Percentiles rank a stretch among this genome's conserved stretches.
Conservation (phyloP, 371 early-diverging fungal species). For the Mucor velutinosus region DNA sequence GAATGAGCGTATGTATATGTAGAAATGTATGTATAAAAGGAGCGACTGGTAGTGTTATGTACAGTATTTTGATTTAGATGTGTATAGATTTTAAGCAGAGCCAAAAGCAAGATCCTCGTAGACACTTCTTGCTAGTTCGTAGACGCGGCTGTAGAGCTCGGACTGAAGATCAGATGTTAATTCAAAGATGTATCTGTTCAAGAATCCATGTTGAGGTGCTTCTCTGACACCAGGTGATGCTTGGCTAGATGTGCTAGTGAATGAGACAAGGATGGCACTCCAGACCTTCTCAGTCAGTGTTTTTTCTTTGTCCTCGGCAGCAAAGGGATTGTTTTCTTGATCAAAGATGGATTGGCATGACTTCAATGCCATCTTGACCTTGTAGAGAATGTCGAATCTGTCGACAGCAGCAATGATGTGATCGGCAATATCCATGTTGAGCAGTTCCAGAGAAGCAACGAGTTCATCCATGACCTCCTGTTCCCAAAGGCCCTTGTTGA, state of each 20-base stretch:
- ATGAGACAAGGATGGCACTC: slow-evolving; percentile 8
- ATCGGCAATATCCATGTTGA: slow-evolving; percentile 26
- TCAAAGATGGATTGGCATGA: slow-evolving; percentile 18
- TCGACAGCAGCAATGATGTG: slow-evolving; percentile 1
- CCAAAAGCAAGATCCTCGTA: slow-evolving; percentile 22
- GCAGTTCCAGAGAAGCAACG: slow-evolving; percentile 1
- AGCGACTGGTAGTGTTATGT: background rate
- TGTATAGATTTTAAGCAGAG: background rate
- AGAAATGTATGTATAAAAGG: slow-evolving; percentile 2
- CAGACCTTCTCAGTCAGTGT: slow-evolving; percentile 10
- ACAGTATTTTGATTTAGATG: background rate
- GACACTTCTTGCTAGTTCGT: slow-evolving; percentile 14
- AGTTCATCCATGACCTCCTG: slow-evolving; percentile 12
- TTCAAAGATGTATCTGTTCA: slow-evolving; percentile 14
- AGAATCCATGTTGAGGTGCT: slow-evolving; percentile 9
- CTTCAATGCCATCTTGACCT: background rate
- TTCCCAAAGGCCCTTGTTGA: slow-evolving; percentile 12
- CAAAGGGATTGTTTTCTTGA: background rate
- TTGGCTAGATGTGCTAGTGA: background rate
- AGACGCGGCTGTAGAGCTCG: slow-evolving; percentile 16
- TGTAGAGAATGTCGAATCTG: slow-evolving; percentile 9
- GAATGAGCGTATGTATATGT: background rate
- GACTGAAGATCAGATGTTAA: slow-evolving; percentile 18
- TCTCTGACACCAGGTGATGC: background rate
- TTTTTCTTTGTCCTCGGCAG: background rate